Evolutionary conservation across 2,329 filamentous ascomycete genomes (phyloP).

Genomic region (Penicillium vulpinum): DNA sequence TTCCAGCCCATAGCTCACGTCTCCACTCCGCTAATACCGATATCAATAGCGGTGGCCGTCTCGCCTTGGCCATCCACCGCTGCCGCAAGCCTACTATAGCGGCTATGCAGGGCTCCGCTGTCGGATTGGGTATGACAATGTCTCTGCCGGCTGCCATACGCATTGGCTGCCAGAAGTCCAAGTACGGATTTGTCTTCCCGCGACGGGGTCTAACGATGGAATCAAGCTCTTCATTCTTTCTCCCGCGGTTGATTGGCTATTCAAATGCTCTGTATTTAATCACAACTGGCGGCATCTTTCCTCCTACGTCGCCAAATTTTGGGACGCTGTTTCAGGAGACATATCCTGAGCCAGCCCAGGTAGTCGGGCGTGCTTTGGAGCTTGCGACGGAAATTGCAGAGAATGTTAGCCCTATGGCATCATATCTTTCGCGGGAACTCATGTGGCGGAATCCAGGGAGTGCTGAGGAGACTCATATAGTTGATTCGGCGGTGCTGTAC

Average conservation of each 20-base stretch:
- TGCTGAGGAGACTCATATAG: constrained; percentile 8
- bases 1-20: background rate
- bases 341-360: background rate
- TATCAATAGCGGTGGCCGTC: constrained; percentile 2
- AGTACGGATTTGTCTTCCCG: constrained; percentile 11
- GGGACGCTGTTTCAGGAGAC: constrained; percentile 7
- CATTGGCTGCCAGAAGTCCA: constrained; percentile 2
- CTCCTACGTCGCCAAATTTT: background rate
- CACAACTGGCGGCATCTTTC: constrained; percentile 2
- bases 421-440: constrained; percentile 6
- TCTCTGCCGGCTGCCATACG: constrained; percentile 1
- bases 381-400: constrained; percentile 2
- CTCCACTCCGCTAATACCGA: background rate
- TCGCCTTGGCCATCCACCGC: constrained; percentile 1
- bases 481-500: constrained; percentile 7
- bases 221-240: constrained; percentile 8
- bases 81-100: constrained; percentile 7
- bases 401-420: constrained; percentile 10
- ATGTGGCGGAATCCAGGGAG: constrained; percentile 11
- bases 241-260: constrained; percentile 9
- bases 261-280: constrained; percentile 9
- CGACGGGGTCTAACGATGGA: constrained; percentile 12
- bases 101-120: constrained; percentile 1
- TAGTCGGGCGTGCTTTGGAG: constrained; percentile 5
- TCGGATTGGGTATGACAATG: constrained; percentile 7